A percentile compares a stretch with the other conserved stretches of the same genome.
phyloP scores from a whole-genome alignment of 2,329 filamentous ascomycete species.

The Alternaria sp. region DNA sequence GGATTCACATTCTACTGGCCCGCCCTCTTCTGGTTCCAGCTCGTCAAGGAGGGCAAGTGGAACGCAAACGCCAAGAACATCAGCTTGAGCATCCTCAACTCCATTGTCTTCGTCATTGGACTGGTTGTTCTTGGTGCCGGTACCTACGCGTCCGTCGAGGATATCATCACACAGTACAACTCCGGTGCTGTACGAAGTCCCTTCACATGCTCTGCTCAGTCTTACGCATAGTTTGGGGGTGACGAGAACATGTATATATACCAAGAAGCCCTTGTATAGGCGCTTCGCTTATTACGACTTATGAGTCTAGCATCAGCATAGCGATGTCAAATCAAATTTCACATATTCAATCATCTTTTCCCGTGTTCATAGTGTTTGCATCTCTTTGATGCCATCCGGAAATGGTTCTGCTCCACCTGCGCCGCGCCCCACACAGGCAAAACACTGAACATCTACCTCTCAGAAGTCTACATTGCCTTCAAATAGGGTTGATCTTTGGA shows the following conservation, averaged over 20 bases:
- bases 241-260: slow-evolving; percentile 3
- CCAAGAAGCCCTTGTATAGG: not conserved
- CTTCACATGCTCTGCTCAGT: slow-evolving; percentile 49
- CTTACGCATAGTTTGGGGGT: slow-evolving; percentile 34
- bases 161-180: slow-evolving; percentile 52
- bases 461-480: not conserved
- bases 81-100: slow-evolving; percentile 35
- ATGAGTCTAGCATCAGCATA: slow-evolving; percentile 9
- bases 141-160: slow-evolving; percentile 54
- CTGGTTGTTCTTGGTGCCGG: slow-evolving; percentile 47
- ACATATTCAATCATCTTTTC: not conserved
- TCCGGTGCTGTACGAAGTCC: slow-evolving; percentile 47
- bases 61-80: slow-evolving; percentile 43
- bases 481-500: not conserved
- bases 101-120: slow-evolving; percentile 37
- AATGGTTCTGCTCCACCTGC: not conserved
- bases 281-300: slow-evolving; percentile 1
- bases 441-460: not conserved
- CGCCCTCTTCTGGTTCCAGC: slow-evolving; percentile 47
- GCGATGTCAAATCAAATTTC: not conserved
- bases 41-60: slow-evolving; percentile 55
- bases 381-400: no score
- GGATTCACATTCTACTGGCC: slow-evolving; percentile 67
- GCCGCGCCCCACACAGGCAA: not conserved
- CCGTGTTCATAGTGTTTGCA: not conserved